A percentile compares a stretch with the other conserved stretches of the same genome.
Evolutionary conservation across 371 early-diverging fungal species (phyloP).

Genomic region (Actinomortierella wolfii): DNA sequence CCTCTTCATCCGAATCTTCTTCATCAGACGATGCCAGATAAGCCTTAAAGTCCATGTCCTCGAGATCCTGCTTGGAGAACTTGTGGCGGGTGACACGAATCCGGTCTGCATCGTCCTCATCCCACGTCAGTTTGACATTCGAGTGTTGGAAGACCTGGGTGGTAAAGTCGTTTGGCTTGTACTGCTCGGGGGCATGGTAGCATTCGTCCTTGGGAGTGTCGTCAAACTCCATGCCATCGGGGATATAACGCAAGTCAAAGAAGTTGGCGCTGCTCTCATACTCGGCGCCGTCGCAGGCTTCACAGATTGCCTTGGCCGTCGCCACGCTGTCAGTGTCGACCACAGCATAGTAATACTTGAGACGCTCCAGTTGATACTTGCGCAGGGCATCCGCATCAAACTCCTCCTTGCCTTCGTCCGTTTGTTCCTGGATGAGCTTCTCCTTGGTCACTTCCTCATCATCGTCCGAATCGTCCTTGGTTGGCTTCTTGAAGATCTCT

Average conservation of each 20-base stretch:
- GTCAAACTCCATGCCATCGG: constrained; percentile 90
- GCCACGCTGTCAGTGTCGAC: constrained; percentile 88
- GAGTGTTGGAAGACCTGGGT: constrained; percentile 93
- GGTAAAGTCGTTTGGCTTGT: constrained; percentile 79
- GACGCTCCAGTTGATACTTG: constrained; percentile 91
- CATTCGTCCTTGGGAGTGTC: constrained; percentile 72
- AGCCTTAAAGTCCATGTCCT: constrained; percentile 88
- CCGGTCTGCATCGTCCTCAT: constrained; percentile 91
- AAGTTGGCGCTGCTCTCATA: constrained; percentile 93
- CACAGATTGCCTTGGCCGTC: constrained; percentile 85
- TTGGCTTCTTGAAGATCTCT: constrained; percentile 64
- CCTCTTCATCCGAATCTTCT: constrained; percentile 64
- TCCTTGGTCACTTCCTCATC: constrained; percentile 58
- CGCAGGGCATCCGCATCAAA: constrained; percentile 87
- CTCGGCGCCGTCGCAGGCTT: constrained; percentile 92
- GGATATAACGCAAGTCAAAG: constrained; percentile 97
- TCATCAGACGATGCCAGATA: constrained; percentile 85
- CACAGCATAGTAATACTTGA: constrained; percentile 94
- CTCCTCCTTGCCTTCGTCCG: constrained; percentile 72
- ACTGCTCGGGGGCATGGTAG: constrained; percentile 74
- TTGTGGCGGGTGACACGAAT: constrained; percentile 76
- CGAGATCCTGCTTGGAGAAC: constrained; percentile 88
- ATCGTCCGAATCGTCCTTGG: constrained; percentile 40
- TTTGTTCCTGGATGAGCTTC: constrained; percentile 53
- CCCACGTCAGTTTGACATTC: constrained; percentile 96